phyloP scores from a whole-genome alignment of 768 basidiomycete species.

The Boletus sp. region DNA sequence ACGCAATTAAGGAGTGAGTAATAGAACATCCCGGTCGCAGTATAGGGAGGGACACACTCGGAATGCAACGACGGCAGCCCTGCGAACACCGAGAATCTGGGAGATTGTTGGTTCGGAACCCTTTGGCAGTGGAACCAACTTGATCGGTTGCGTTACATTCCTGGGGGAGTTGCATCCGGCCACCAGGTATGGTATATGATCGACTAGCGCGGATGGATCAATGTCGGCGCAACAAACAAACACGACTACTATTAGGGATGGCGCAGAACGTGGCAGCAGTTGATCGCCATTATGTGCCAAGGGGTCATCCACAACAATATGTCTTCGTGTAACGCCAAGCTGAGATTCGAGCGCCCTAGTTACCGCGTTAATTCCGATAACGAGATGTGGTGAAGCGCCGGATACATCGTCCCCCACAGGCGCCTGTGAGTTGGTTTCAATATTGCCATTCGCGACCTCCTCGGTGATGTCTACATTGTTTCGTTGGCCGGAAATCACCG shows the following conservation, averaged over 20 bases:
- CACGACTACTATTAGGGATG: slow-evolving; percentile 38
- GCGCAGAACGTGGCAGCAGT: background rate
- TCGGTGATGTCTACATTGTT: slow-evolving; percentile 31
- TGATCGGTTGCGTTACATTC: slow-evolving; percentile 37
- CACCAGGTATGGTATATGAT: slow-evolving; percentile 74
- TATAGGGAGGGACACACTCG: slow-evolving; percentile 47
- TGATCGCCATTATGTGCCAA: background rate
- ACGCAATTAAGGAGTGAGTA: background rate
- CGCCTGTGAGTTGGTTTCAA: background rate
- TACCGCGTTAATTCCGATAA: slow-evolving; percentile 77
- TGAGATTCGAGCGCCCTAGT: slow-evolving; percentile 70
- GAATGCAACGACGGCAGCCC: slow-evolving; percentile 64
- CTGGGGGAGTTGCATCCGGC: slow-evolving; percentile 66
- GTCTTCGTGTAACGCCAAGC: slow-evolving; percentile 33
- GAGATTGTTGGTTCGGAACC: slow-evolving; percentile 65
- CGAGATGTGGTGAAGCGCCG: slow-evolving; percentile 38
- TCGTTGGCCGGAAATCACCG: background rate
- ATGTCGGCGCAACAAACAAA: slow-evolving; percentile 76
- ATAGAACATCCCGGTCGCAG: background rate
- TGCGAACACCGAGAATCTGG: slow-evolving; percentile 58
- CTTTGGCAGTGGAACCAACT: slow-evolving; percentile 62
- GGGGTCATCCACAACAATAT: slow-evolving; percentile 1
- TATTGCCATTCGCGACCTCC: background rate
- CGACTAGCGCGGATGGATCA: slow-evolving; percentile 67
- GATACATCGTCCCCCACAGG: background rate